These are phyloP conservation scores for Mycena epipterygia DNA, from an alignment of 768 basidiomycete genomes.

Conservation along the genomic window DNA sequence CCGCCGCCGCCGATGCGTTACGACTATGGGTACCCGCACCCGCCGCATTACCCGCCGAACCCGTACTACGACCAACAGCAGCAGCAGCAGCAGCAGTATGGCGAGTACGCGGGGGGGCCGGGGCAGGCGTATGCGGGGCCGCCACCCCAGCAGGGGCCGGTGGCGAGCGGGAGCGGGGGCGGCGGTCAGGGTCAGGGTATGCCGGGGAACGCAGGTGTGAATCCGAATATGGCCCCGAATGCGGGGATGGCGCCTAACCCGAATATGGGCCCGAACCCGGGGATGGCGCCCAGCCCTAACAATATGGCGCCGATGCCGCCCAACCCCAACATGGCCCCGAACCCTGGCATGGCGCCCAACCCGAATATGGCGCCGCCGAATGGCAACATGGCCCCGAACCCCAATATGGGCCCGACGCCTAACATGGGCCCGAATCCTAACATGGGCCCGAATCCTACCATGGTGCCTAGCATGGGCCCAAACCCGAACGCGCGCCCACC, in stretches of 20 bases:
- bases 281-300: too few species aligned
- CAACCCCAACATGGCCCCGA: too few species aligned
- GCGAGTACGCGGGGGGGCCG: conserved; percentile 3
- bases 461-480: not conserved
- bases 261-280: too few species aligned
- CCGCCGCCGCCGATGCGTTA: conserved; percentile 37
- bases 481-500: conserved; percentile 34
- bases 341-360: not conserved
- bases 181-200: too few species aligned
- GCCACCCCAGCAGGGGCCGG: not conserved
- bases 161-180: too few species aligned
- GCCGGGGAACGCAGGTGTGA: too few species aligned
- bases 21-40: conserved; percentile 34
- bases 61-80: conserved; percentile 25
- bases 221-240: not conserved
- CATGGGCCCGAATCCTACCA: conserved; percentile 8
- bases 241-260: not conserved
- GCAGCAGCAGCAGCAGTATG: conserved; percentile 11
- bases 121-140: conserved; percentile 1
- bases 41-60: conserved; percentile 4
- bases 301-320: too few species aligned
- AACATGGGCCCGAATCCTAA: not conserved
- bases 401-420: not conserved
- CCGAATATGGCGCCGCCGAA: not conserved
- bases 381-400: not conserved